Evolutionary conservation across 2,329 filamentous ascomycete genomes (phyloP), one percentile per base, ranked within the genome.

Genomic region (Dothideomycetes sp.): DNA sequence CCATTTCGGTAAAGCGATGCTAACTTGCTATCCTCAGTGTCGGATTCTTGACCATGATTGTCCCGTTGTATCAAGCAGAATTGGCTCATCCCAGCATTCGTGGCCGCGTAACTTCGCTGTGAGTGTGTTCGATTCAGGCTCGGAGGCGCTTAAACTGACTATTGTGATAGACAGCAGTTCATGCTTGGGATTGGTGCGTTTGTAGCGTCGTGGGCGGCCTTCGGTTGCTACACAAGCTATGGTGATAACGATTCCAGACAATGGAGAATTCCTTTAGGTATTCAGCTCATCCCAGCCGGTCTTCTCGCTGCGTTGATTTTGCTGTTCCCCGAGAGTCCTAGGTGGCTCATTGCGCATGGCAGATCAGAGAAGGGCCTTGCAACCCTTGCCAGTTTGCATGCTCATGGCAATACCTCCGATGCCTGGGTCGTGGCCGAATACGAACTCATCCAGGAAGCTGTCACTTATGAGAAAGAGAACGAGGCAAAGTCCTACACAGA

Each of bases 11-110:
- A n/a, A n/a, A n/a, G n/a, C n/a, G n/a, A n/a, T 15, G 9, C 15
- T 33, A n/a, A 40, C 20, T 10, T 5, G 1, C 4, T 4, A 19
- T n/a, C n/a, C n/a, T n/a, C n/a, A 70, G 73, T 47, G 71, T 80
- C 38, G 76, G 77, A 8, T 65, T 76, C 41, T 61, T 80, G 6
- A 69, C 70, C 48, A 80, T 79, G 75, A 75, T 80, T 46, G 65
- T 81, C 25, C 77, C 83, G 2, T 61, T 88, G 0, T 89, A 87
- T 56, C 84, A 88, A 56, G 82, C 81, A 16, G 84, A 91, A 54
- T 70, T 89, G 17, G 78, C 80, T 3, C 84, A 89, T 56, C 84
- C 84, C 1, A 73, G 71, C 44, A 89, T 89, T 52, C 75, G 84
- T 57, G 84, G 84, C 10, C 69, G 78, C 47, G 73, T 91, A 22